Conservation (phyloP, 2,329 filamentous ascomycete genomes). For the Fusarium pilosicola region DNA sequence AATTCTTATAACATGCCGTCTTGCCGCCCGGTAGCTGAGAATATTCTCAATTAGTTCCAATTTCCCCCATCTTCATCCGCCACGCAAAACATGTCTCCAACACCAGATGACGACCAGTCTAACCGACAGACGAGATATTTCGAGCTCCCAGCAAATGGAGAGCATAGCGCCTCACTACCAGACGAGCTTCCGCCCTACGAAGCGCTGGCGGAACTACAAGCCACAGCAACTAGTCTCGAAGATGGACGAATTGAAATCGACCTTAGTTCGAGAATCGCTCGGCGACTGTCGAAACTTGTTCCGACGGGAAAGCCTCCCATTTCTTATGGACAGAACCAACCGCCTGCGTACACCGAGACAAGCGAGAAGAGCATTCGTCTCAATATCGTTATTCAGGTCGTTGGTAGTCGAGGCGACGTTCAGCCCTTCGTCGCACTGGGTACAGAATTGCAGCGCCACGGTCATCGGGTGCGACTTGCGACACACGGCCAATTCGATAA, state of each 20-base stretch:
- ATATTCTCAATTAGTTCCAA: fast-evolving
- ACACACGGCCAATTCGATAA: slow-evolving; percentile 18
- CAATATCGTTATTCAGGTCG: slow-evolving; percentile 30
- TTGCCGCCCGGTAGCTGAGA: not conserved
- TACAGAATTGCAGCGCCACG: slow-evolving; percentile 11
- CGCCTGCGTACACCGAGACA: not conserved
- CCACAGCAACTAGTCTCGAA: not conserved
- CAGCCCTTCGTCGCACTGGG: slow-evolving; percentile 26
- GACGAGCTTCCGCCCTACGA: not conserved
- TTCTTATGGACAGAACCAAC: not conserved
- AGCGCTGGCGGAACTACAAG: not conserved
- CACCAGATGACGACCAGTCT: not conserved
- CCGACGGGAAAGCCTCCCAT: not conserved
- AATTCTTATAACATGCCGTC: not conserved
- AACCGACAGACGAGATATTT: not conserved
- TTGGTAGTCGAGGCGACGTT: slow-evolving; percentile 25
- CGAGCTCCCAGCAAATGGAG: not conserved
- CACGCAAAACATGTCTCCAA: not conserved
- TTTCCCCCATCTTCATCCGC: fast-evolving
- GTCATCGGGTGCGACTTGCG: slow-evolving; percentile 27
- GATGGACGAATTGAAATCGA: slow-evolving; percentile 22
- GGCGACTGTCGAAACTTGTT: not conserved
- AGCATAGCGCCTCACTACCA: not conserved
- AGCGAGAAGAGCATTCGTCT: not conserved
- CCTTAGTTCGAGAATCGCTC: slow-evolving; percentile 4